Conservation (phyloP, 345 rosid species). For the Citrus maxima region DNA sequence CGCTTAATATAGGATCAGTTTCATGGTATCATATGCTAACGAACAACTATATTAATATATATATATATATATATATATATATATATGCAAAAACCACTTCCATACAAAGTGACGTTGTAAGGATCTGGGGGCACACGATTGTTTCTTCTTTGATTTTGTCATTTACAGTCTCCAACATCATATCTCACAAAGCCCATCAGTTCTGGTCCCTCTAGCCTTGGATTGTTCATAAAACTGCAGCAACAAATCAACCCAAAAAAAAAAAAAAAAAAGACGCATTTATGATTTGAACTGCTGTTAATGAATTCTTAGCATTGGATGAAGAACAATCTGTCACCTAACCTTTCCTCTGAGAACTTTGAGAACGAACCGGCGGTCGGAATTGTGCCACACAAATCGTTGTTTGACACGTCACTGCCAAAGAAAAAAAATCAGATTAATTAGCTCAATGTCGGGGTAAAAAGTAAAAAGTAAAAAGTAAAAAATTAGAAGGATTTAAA, state of each 20-base stretch:
- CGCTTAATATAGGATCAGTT: background rate
- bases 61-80: background rate
- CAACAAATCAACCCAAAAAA: too few species aligned
- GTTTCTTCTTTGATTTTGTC: background rate
- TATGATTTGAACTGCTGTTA: too few species aligned
- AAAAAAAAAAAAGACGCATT: background rate
- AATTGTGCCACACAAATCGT: slow-evolving; percentile 70
- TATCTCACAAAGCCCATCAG: slow-evolving; percentile 78
- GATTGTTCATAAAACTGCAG: slow-evolving; percentile 53
- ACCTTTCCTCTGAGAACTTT: slow-evolving; percentile 67
- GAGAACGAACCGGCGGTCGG: slow-evolving; percentile 65
- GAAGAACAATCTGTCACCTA: background rate
- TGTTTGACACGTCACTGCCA: slow-evolving; percentile 58
- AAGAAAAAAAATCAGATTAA: background rate
- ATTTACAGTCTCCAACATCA: slow-evolving; percentile 45
- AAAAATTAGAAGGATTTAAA: background rate
- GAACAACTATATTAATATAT: background rate
- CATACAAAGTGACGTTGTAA: too few species aligned
- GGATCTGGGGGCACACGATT: background rate
- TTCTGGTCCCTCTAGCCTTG: slow-evolving; percentile 71
- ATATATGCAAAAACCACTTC: background rate
- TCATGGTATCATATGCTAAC: background rate
- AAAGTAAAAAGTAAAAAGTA: background rate
- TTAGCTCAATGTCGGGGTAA: background rate
- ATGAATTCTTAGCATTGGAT: background rate